These are phyloP conservation scores for Penicillium malachiteum DNA, from an alignment of 495 filamentous ascomycete genomes.

Conservation along the genomic window DNA sequence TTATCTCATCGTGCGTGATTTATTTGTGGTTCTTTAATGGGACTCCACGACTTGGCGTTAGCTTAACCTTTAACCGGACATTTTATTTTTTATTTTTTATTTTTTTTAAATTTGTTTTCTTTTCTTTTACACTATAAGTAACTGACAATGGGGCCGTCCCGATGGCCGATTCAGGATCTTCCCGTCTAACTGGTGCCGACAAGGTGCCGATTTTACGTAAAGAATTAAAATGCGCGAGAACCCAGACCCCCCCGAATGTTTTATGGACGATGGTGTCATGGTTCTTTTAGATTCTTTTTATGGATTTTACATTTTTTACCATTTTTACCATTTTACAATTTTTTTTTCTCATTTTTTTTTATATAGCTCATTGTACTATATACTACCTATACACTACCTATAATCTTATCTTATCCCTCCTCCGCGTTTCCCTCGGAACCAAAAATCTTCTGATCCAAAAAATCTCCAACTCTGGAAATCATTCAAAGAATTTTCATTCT, in stretches of 20 bases:
- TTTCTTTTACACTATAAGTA: no score
- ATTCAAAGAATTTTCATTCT: constrained; percentile 1
- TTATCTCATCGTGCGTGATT: no score
- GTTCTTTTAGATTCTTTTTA: background rate
- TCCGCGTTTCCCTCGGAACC: constrained; percentile 17
- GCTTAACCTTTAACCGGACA: constrained; percentile 6
- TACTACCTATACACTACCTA: background rate
- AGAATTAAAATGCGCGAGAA: constrained; percentile 9
- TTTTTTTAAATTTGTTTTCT: background rate
- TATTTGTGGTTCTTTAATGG: no score
- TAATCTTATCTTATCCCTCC: constrained; percentile 22
- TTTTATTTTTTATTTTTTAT: background rate
- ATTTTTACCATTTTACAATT: background rate
- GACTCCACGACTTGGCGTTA: constrained; percentile 10
- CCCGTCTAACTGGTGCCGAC: constrained; percentile 22
- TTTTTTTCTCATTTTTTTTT: background rate
- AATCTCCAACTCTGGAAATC: no score
- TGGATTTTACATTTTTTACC: background rate
- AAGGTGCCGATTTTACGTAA: constrained; percentile 37
- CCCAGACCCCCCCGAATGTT: background rate
- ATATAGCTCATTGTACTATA: background rate
- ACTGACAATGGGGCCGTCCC: constrained; percentile 6
- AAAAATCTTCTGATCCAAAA: background rate
- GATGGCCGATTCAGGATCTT: constrained; percentile 23
- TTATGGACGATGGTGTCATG: constrained; percentile 19